Base-by-base conservation (phyloP, 305 asterid species). In the Solanum hybrid region DNA sequence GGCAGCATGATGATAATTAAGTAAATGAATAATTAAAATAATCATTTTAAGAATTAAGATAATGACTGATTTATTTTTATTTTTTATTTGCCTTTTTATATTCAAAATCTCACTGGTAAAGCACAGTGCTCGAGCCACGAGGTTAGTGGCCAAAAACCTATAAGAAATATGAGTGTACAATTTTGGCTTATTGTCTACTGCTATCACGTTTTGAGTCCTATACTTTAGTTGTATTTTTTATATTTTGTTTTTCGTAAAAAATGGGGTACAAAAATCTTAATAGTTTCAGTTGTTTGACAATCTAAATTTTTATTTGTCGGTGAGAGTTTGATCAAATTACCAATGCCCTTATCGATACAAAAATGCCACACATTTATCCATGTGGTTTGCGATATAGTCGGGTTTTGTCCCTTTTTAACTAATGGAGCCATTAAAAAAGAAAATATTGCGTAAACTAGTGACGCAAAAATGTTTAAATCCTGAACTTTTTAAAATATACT, bases 121-220 rank as follows among this genome's bases (percentile, higher is more conserved):
- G 20, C 75, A 84, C 31, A 84, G 16, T 31, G 42, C 42, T 84
- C 87, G 75, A 84, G 75, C 27, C 40, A 31, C 42, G 87, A 84
- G 42, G 75, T 2, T 51, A 84, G 87, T 84, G 75, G 29, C 37
- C 40, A 51, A 82, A 51, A 82, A 29, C 36, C 69, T 40, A 40
- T 80, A 56, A 81, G 16, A 42, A 73, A 77, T 10, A 42, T 26
- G 5, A 8, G 37, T 27, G 4, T 16, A 46, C 36, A 46, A 27
- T 16, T 82, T 84, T 51, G 87, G 75, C 7, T 22, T 51, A 31
- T 51, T 84, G 4, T 17, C 36, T 29, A 46, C 73, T 51, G 11
- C 22, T 17, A 17, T 29, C 29, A 82, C 17, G 10, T 82, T 46
- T 46, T 8, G 36, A 81, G 60, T 42, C 26, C 86, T 26, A 42